Evolutionary conservation across 192 early-diverging fungal genomes (phyloP).

Genomic region (Coemansia sp.): DNA sequence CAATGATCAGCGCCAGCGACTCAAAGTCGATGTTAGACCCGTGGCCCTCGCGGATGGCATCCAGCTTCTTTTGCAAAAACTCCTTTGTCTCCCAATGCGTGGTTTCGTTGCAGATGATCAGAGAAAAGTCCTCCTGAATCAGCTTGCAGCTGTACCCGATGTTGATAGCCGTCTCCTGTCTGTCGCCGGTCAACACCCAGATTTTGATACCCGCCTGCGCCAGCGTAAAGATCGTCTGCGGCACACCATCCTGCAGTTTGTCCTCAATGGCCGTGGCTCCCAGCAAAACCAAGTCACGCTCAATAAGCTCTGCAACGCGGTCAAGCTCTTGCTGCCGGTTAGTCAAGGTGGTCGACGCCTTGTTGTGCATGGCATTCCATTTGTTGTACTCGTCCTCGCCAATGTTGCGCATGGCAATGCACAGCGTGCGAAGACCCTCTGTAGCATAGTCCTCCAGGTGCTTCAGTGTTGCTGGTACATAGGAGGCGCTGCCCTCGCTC

Average conservation of each 20-base stretch:
- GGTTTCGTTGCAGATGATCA: constrained; percentile 89
- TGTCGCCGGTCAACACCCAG: constrained; percentile 97
- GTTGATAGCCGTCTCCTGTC: constrained; percentile 99
- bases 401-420: constrained; percentile 92
- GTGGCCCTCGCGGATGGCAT: constrained; percentile 64
- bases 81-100: constrained; percentile 91
- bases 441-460: constrained; percentile 94
- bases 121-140: constrained; percentile 92
- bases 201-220: constrained; percentile 94
- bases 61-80: constrained; percentile 84
- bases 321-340: constrained; percentile 86
- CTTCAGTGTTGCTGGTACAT: constrained; percentile 56
- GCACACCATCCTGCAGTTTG: constrained; percentile 96
- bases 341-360: constrained; percentile 83
- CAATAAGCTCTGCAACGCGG: constrained; percentile 92
- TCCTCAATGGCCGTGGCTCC: constrained; percentile 99
- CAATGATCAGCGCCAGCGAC: constrained; percentile 90
- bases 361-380: constrained; percentile 82
- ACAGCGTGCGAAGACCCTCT: constrained; percentile 93
- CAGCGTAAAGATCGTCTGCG: constrained; percentile 95
- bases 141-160: constrained; percentile 97
- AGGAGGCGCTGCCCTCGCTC: constrained; percentile 62
- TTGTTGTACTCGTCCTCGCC: constrained; percentile 80
- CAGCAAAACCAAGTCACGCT: constrained; percentile 84
- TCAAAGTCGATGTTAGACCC: constrained; percentile 53